phyloP scores from a whole-genome alignment of 2,329 filamentous ascomycete genomes.

The Xylariaceae sp. region DNA sequence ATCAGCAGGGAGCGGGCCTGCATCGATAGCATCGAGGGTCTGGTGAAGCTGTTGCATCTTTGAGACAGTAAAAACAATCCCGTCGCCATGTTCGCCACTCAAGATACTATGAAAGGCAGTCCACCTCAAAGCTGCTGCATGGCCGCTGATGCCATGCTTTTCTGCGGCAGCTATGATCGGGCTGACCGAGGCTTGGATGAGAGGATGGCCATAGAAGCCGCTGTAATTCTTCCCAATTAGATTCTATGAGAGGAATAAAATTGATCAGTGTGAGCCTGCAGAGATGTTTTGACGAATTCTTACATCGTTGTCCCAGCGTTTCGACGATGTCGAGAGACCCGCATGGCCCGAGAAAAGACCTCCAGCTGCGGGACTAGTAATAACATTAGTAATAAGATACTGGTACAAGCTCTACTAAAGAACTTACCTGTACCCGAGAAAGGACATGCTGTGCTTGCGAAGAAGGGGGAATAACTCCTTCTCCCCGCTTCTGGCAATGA shows the following conservation, averaged over 20 bases:
- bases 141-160: constrained; percentile 36
- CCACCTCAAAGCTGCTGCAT: constrained; percentile 43
- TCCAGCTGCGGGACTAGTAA: constrained; percentile 10
- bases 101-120: constrained; percentile 36
- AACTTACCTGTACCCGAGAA: constrained; percentile 40
- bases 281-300: not conserved
- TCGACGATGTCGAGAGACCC: constrained; percentile 5
- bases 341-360: constrained; percentile 26
- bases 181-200: constrained; percentile 28
- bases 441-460: constrained; percentile 40
- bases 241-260: constrained; percentile 2
- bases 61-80: constrained; percentile 36
- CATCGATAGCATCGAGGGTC: constrained; percentile 36
- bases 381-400: not conserved
- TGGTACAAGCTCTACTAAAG: not conserved
- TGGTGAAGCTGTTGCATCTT: constrained; percentile 35
- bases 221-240: constrained; percentile 4
- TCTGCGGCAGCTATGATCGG: constrained; percentile 25
- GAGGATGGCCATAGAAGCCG: constrained; percentile 17
- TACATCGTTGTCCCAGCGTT: constrained; percentile 13
- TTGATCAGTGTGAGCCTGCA: not conserved
- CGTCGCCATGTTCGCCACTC: constrained; percentile 32
- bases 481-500: constrained; percentile 41
- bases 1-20: constrained; percentile 37
- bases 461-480: constrained; percentile 41